phyloP scores from a whole-genome alignment of 441 rosid species.

The Biscutella auriculata region DNA sequence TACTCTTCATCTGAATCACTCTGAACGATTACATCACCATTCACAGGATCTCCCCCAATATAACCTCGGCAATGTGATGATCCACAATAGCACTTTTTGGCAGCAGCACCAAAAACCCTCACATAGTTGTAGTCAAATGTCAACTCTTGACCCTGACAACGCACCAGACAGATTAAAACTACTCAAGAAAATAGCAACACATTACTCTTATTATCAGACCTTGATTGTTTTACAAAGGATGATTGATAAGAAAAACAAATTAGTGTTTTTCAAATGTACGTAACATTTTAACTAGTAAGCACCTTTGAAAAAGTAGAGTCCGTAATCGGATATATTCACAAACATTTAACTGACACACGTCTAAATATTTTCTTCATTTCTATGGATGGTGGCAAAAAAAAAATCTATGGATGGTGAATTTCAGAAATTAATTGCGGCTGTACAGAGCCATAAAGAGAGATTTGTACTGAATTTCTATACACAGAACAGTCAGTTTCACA shows the following conservation, averaged over 20 bases:
- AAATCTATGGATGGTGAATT: neutral
- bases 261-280: neutral
- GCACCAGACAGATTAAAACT: constrained; percentile 11
- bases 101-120: constrained; percentile 98
- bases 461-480: neutral
- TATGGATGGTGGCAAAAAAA: neutral
- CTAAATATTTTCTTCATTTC: neutral
- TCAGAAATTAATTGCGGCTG: neutral
- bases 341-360: neutral
- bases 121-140: constrained; percentile 98
- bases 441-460: neutral
- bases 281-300: neutral
- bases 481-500: neutral
- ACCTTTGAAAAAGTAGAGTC: neutral
- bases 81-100: constrained; percentile 87
- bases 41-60: constrained; percentile 88
- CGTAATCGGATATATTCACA: neutral
- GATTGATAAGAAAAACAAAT: neutral
- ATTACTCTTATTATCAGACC: neutral
- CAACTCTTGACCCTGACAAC: constrained; percentile 73
- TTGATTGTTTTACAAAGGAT: neutral
- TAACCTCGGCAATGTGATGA: constrained; percentile 87
- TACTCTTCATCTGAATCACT: constrained; percentile 98
- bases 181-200: neutral
- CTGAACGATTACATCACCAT: constrained; percentile 59